These are phyloP conservation scores for Aureobasidium sp. DNA, from an alignment of 2,329 filamentous ascomycete species.

Conservation along the genomic window DNA sequence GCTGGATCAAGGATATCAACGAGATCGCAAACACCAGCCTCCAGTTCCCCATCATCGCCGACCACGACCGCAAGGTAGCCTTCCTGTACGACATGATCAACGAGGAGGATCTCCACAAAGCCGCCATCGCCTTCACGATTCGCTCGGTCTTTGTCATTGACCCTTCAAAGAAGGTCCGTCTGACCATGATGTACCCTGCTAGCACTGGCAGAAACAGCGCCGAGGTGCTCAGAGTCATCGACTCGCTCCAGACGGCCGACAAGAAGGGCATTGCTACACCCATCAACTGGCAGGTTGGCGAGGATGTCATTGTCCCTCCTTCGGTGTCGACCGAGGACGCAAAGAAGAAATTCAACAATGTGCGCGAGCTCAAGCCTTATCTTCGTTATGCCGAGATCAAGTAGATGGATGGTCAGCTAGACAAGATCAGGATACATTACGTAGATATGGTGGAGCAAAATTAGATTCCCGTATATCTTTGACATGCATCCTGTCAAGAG, in stretches of 20 bases:
- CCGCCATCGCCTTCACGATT: constrained; percentile 76
- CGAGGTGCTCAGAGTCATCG: constrained; percentile 53
- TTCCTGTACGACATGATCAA: constrained; percentile 44
- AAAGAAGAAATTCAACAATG: constrained; percentile 65
- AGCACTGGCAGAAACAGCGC: constrained; percentile 64
- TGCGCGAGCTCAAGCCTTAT: constrained; percentile 58
- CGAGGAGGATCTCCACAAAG: constrained; percentile 30
- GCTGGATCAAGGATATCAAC: constrained; percentile 77
- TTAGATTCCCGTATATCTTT: not conserved
- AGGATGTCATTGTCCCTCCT: constrained; percentile 89
- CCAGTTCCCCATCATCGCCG: constrained; percentile 46
- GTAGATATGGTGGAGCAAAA: not conserved
- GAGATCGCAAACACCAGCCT: constrained; percentile 39
- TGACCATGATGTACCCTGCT: constrained; percentile 88
- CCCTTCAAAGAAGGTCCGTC: constrained; percentile 85
- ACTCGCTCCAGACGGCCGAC: constrained; percentile 61
- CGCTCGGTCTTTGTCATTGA: constrained; percentile 93
- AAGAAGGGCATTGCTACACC: constrained; percentile 75
- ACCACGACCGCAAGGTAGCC: constrained; percentile 42
- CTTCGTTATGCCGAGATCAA: constrained; percentile 58
- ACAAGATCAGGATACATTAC: not conserved
- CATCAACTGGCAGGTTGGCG: constrained; percentile 48
- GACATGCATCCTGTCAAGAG: not conserved
- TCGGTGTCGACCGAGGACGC: constrained; percentile 77
- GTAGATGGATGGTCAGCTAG: not conserved